A percentile compares a stretch with the other conserved stretches of the same genome.
phyloP scores from a whole-genome alignment of 805 yeast genomes.

The Torulaspora indica region DNA sequence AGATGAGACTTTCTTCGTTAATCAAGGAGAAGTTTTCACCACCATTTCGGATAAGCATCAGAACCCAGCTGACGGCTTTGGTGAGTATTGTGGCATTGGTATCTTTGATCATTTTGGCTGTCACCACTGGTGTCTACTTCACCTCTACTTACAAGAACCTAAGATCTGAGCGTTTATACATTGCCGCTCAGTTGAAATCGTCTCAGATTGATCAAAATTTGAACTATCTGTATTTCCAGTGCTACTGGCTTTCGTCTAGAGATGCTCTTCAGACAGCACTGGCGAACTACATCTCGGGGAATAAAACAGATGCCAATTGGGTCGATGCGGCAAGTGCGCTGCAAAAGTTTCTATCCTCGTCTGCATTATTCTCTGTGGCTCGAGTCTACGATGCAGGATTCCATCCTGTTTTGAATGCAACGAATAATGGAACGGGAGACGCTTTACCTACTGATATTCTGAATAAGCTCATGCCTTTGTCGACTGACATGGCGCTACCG shows the following conservation, averaged over 20 bases:
- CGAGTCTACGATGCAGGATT: constrained; percentile 61
- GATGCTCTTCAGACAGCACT: constrained; percentile 59
- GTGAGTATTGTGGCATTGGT: constrained; percentile 66
- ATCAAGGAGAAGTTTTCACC: constrained; percentile 18
- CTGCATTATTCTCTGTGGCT: constrained; percentile 59
- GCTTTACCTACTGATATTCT: constrained; percentile 33
- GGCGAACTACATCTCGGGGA: constrained; percentile 66
- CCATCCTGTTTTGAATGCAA: constrained; percentile 42
- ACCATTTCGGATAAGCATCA: constrained; percentile 56
- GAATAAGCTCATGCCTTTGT: constrained; percentile 47
- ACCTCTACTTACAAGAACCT: constrained; percentile 55
- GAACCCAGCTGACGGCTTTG: constrained; percentile 68
- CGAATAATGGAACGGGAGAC: constrained; percentile 40
- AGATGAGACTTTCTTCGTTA: constrained; percentile 5
- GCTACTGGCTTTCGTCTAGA: constrained; percentile 57
- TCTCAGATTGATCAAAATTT: constrained; percentile 71
- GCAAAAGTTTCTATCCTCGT: constrained; percentile 59
- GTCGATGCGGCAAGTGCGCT: constrained; percentile 43
- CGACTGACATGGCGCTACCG: constrained; percentile 44
- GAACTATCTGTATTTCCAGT: constrained; percentile 60
- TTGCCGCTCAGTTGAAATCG: constrained; percentile 76
- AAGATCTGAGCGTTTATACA: constrained; percentile 66
- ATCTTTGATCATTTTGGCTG: constrained; percentile 66
- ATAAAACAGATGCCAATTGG: constrained; percentile 50
- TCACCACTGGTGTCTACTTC: constrained; percentile 73